Evolutionary conservation across 257 asterid species (phyloP).

Genomic region (Henckelia pumila): DNA sequence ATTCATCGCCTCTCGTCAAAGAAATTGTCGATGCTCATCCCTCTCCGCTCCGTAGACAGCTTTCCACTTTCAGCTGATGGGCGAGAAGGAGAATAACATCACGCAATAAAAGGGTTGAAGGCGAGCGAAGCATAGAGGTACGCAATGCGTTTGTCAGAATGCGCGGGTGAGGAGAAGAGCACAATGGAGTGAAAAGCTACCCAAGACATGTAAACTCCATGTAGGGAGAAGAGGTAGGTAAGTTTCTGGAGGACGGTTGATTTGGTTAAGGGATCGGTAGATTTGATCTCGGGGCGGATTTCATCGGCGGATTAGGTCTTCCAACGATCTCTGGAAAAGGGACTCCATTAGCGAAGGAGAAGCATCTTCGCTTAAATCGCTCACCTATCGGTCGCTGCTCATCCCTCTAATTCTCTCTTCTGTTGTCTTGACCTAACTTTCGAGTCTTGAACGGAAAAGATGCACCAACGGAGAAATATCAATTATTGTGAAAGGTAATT

Average conservation of each 20-base stretch:
- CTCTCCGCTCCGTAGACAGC: too few species aligned
- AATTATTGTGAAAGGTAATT: too few species aligned
- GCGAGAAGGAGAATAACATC: conserved; percentile 84
- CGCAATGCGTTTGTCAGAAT: conserved; percentile 65
- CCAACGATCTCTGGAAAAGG: conserved; percentile 80
- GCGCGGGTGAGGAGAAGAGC: conserved; percentile 65
- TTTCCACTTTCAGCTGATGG: conserved; percentile 88
- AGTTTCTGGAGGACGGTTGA: conserved; percentile 75
- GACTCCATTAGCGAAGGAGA: conserved; percentile 82
- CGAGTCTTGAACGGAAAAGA: too few species aligned
- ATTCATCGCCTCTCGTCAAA: too few species aligned
- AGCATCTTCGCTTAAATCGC: conserved; percentile 42
- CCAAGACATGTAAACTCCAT: conserved; percentile 72
- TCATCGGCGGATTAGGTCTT: conserved; percentile 68
- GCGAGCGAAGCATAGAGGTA: conserved; percentile 72
- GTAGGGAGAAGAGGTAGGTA: conserved; percentile 75
- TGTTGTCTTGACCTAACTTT: too few species aligned
- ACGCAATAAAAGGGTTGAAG: conserved; percentile 67
- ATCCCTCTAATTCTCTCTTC: too few species aligned
- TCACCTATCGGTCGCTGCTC: too few species aligned
- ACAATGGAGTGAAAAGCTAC: conserved; percentile 83
- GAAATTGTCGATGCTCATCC: too few species aligned
- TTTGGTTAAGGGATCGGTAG: conserved; percentile 69
- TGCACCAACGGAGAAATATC: too few species aligned
- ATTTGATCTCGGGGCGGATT: conserved; percentile 92